Evolutionary conservation across 257 asterid genomes (phyloP).

Genomic region (Solanum sejunctum): DNA sequence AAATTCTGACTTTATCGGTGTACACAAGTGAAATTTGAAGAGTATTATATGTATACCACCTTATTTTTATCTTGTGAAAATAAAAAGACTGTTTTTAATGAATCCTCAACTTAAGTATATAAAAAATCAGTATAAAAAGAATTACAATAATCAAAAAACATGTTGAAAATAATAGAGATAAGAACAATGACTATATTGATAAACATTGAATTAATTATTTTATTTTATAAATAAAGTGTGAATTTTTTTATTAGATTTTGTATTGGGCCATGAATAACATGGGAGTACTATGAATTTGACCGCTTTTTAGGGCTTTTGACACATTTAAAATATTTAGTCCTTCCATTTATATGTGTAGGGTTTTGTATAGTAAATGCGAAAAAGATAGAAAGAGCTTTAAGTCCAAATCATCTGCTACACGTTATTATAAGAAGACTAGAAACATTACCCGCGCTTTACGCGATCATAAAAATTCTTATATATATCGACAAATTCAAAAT

Average conservation of each 20-base stretch:
- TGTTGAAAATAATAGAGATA: background rate
- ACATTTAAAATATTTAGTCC: background rate
- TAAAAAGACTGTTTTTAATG: rapidly evolving
- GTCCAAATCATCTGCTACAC: background rate
- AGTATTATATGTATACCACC: background rate
- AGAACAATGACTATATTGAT: background rate
- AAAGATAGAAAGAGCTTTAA: background rate
- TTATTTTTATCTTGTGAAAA: too few species aligned
- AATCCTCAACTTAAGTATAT: background rate
- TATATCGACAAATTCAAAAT: too few species aligned
- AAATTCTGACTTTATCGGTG: background rate
- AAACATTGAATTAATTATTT: background rate
- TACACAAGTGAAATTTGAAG: background rate
- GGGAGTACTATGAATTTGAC: background rate
- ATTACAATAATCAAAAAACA: background rate
- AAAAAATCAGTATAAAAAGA: background rate
- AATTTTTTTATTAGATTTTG: background rate
- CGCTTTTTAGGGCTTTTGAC: background rate
- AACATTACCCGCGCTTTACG: too few species aligned
- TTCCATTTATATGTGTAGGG: background rate
- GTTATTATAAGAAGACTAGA: background rate
- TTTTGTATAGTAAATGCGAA: background rate
- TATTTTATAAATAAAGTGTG: background rate
- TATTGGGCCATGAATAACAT: background rate
- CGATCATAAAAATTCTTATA: too few species aligned